Conservation (phyloP, 2,329 filamentous ascomycete species). For the Pseudomassariella vexata region DNA sequence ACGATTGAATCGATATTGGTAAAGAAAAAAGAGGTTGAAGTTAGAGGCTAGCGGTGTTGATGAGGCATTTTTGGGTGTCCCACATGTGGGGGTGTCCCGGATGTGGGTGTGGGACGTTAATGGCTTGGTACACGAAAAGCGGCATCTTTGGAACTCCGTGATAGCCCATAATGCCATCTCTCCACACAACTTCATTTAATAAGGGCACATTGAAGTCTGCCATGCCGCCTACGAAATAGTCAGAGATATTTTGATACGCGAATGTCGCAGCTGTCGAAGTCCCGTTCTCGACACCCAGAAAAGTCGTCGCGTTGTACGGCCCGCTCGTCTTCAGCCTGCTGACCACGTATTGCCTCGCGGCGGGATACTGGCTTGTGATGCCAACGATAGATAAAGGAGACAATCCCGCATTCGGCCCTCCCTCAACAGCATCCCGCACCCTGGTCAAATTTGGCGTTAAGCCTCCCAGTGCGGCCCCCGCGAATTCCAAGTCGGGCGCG, state of each 20-base stretch:
- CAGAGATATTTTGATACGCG: conserved; percentile 29
- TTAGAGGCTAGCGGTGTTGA: too few relatives aligned
- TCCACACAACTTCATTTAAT: conserved; percentile 18
- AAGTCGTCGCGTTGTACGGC: conserved; percentile 26
- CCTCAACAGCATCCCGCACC: background rate
- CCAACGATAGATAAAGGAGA: background rate
- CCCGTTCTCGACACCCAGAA: conserved; percentile 20
- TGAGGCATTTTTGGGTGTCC: too few relatives aligned
- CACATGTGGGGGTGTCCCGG: too few relatives aligned
- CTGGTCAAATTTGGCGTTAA: conserved; percentile 1
- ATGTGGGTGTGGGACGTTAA: too few relatives aligned
- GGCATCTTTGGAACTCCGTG: conserved; percentile 39
- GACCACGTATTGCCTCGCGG: conserved; percentile 16
- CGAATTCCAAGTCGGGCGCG: conserved; percentile 4
- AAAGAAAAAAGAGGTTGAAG: too few relatives aligned
- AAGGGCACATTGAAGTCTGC: conserved; percentile 15
- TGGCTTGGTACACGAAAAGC: conserved; percentile 40
- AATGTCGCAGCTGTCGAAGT: conserved; percentile 19
- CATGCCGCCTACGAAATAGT: conserved; percentile 34
- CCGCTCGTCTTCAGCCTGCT: conserved; percentile 20
- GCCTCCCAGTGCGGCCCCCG: background rate
- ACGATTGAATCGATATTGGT: too few relatives aligned
- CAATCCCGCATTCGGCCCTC: background rate
- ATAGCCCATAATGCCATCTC: conserved; percentile 22
- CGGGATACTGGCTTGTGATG: conserved; percentile 1